Evolutionary conservation across 2,329 filamentous ascomycete genomes (phyloP).

Genomic region (Fusarium virguliforme): DNA sequence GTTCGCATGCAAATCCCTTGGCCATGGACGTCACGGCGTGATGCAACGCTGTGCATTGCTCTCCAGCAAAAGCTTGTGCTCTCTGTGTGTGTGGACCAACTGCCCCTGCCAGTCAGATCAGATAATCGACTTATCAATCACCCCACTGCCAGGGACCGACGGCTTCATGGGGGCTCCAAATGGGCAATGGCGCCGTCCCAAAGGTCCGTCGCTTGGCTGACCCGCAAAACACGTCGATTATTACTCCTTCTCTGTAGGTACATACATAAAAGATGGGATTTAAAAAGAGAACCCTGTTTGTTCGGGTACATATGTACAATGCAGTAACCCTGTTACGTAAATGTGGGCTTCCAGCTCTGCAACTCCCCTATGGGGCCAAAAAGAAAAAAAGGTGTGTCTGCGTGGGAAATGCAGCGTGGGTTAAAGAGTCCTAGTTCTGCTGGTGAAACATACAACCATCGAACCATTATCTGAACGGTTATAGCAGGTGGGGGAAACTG

Average conservation of each 20-base stretch:
- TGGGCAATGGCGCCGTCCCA: slow-evolving; percentile 8
- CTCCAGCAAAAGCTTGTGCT: slow-evolving; percentile 11
- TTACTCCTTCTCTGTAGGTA: slow-evolving; percentile 27
- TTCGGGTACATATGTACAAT: background rate
- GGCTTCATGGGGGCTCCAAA: slow-evolving; percentile 9
- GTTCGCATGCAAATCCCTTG: slow-evolving; percentile 2
- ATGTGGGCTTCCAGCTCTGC: slow-evolving; percentile 23
- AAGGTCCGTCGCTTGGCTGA: slow-evolving; percentile 4
- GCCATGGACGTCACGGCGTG: slow-evolving; percentile 24
- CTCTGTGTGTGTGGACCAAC: slow-evolving; percentile 18
- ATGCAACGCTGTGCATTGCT: slow-evolving; percentile 25
- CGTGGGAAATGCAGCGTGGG: background rate
- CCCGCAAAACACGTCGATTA: slow-evolving; percentile 38
- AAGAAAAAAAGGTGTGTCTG: background rate
- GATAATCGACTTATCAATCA: slow-evolving; percentile 47
- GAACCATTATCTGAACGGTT: slow-evolving; percentile 16
- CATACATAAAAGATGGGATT: background rate
- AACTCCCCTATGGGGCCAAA: slow-evolving; percentile 18
- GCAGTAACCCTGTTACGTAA: slow-evolving; percentile 18
- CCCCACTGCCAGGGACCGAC: slow-evolving; percentile 34
- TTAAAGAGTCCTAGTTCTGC: background rate
- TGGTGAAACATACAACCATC: slow-evolving; percentile 5
- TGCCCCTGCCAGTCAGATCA: slow-evolving; percentile 43
- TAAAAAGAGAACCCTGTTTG: slow-evolving; percentile 23
- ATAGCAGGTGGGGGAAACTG: slow-evolving; percentile 6